Evolutionary conservation across 2,329 filamentous ascomycete genomes (phyloP).

Genomic region (Penicillium sp.): DNA sequence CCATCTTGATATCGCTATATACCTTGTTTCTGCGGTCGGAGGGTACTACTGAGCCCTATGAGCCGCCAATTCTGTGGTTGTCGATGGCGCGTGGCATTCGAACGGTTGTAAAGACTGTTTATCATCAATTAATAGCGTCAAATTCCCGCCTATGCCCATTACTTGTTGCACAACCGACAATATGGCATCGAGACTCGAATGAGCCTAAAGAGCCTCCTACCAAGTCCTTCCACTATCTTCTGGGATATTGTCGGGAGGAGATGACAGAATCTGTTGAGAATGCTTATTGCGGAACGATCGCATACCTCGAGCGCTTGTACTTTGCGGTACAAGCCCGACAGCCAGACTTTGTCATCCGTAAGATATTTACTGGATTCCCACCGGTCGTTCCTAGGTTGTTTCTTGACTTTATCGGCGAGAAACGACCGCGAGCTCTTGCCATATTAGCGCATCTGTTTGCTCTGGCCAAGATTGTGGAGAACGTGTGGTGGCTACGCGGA

Average conservation of each 20-base stretch:
- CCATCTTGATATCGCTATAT: slow-evolving; percentile 19
- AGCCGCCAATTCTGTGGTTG: slow-evolving; percentile 20
- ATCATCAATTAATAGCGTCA: slow-evolving; percentile 10
- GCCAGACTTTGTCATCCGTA: slow-evolving; percentile 11
- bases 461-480: slow-evolving; percentile 13
- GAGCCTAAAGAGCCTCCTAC: background rate
- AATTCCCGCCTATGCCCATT: slow-evolving; percentile 16
- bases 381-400: slow-evolving; percentile 33
- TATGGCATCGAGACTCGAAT: slow-evolving; percentile 7
- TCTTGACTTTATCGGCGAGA: slow-evolving; percentile 32
- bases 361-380: slow-evolving; percentile 33
- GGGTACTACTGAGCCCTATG: slow-evolving; percentile 11
- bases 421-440: slow-evolving; percentile 34
- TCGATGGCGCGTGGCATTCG: slow-evolving; percentile 19
- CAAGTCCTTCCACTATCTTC: slow-evolving; percentile 16
- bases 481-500: slow-evolving; percentile 26
- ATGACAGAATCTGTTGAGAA: slow-evolving; percentile 4
- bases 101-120: slow-evolving; percentile 14
- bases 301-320: slow-evolving; percentile 16
- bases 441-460: slow-evolving; percentile 38
- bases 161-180: slow-evolving; percentile 11
- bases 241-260: slow-evolving; percentile 15
- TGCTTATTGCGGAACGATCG: slow-evolving; percentile 10
- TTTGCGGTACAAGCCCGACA: slow-evolving; percentile 5
- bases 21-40: slow-evolving; percentile 20